Evolutionary conservation across 257 asterid genomes (phyloP), one percentile per base, ranked within the genome.

Genomic region (Nicotiana obtusifolia): DNA sequence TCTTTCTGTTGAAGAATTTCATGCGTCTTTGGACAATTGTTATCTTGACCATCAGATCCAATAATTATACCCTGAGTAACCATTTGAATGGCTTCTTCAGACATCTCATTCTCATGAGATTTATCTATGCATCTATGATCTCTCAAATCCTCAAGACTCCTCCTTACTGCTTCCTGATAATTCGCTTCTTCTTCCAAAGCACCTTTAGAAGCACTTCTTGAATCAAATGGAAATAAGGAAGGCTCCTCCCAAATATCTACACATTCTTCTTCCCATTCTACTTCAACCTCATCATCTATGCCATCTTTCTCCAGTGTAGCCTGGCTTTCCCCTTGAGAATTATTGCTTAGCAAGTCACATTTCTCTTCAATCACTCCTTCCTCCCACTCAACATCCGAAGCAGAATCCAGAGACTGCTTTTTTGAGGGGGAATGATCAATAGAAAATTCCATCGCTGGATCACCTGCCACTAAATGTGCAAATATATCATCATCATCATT

Each of bases 181-280:
- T 88, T 86, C 28, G 91, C 93, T 76, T 90, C 97, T 84, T 93
- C 98, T 86, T 90, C 94, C 80, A 87, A 54, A 82, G 84, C 80
- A 83, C 97, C 97, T 83, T 89, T 91, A 44, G 92, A 80, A 84
- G 83, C 77, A 84, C 80, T 86, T 76, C 52, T 80, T 76, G 71
- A 84, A 80, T 85, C 91, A 76, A 81, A 83, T 15, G 84, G 85
- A 85, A 41, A 64, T 16, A 88, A 56, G n/a, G 83, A 84, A 54
- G 86, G 77, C 83, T 87, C 86, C 86, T 89, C 76, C 53, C 62
- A 88, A 84, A 81, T 83, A 61, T 83, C 92, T 84, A 73, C 82
- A 84, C 81, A 82, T 80, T 92, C 98, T 52, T 95, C 97, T 92
- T 95, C 98, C 98, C 99, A 91, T 85, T 90, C 97, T 77, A 91